Evolutionary conservation across 257 asterid genomes (phyloP).

Genomic region (Buddleja alternifolia): DNA sequence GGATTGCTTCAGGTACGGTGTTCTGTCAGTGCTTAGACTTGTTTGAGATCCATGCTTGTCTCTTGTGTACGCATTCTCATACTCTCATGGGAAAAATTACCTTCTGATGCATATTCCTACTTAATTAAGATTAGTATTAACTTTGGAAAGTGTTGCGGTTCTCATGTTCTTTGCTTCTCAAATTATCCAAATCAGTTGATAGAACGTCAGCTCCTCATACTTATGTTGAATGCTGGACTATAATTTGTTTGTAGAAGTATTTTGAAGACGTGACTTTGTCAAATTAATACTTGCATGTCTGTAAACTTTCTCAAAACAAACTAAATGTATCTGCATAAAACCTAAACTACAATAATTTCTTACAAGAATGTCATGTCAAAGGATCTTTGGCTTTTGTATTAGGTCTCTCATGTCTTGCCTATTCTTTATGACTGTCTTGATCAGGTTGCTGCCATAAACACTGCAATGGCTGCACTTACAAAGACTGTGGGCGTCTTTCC

Average conservation of each 20-base stretch:
- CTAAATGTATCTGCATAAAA: conserved; percentile 8
- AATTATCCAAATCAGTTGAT: background rate
- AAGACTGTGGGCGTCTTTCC: conserved; percentile 98
- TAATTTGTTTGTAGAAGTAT: conserved; percentile 7
- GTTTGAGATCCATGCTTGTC: conserved; percentile 19
- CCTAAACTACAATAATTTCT: background rate
- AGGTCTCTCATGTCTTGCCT: conserved; percentile 24
- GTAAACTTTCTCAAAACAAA: background rate
- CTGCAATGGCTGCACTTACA: conserved; percentile 99
- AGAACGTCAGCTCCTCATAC: background rate
- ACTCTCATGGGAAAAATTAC: conserved; percentile 4
- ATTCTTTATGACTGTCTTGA: conserved; percentile 20
- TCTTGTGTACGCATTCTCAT: conserved; percentile 9
- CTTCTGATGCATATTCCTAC: conserved; percentile 6
- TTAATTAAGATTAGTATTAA: background rate
- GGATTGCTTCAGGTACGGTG: conserved; percentile 88
- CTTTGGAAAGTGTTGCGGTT: background rate
- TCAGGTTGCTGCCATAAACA: conserved; percentile 97
- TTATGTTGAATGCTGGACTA: conserved; percentile 18
- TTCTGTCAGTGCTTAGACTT: background rate
- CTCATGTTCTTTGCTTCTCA: background rate
- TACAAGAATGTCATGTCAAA: background rate
- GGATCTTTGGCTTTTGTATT: conserved; percentile 8
- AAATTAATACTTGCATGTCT: too few species aligned
- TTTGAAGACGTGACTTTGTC: background rate